Conservation (phyloP, 2,329 filamentous ascomycete genomes). For the Calonectria henricotiae region DNA sequence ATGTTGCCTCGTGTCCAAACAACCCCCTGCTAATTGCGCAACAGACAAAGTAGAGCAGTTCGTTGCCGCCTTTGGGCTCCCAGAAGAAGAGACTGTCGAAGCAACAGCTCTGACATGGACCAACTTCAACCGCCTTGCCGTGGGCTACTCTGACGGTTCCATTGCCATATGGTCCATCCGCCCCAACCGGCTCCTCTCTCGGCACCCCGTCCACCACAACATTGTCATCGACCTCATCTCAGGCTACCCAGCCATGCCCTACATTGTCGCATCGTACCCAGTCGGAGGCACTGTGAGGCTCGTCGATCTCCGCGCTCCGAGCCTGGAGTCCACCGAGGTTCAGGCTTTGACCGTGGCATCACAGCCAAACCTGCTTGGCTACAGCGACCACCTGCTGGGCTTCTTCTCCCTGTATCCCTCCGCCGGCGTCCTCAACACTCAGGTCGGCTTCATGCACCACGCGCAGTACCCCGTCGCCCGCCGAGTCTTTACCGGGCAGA, state of each 20-base stretch:
- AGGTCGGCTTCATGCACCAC: slow-evolving; percentile 69
- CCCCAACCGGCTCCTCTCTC: slow-evolving; percentile 66
- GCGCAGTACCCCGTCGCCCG: slow-evolving; percentile 70
- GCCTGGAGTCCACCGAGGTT: slow-evolving; percentile 70
- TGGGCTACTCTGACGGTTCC: slow-evolving; percentile 73
- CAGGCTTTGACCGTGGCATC: slow-evolving; percentile 67
- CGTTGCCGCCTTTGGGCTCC: slow-evolving; percentile 63
- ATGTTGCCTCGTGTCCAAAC: neutral
- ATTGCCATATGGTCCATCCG: slow-evolving; percentile 72
- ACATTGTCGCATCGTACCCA: slow-evolving; percentile 70
- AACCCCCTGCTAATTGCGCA: slow-evolving; percentile 45
- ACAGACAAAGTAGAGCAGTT: slow-evolving; percentile 65
- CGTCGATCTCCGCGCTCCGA: slow-evolving; percentile 69
- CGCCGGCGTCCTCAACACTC: slow-evolving; percentile 68
- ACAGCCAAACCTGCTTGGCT: slow-evolving; percentile 70
- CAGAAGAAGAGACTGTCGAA: slow-evolving; percentile 65
- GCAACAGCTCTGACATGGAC: slow-evolving; percentile 72
- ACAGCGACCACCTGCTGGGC: slow-evolving; percentile 71
- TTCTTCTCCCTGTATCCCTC: slow-evolving; percentile 70
- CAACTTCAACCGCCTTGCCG: slow-evolving; percentile 69
- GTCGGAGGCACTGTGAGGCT: slow-evolving; percentile 70
- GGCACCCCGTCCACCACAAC: slow-evolving; percentile 70
- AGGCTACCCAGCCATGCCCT: slow-evolving; percentile 72
- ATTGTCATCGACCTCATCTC: slow-evolving; percentile 71
- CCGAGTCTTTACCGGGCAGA: slow-evolving; percentile 68